Conservation (phyloP, 2,329 filamentous ascomycete species). For the Spiromastix sp. region DNA sequence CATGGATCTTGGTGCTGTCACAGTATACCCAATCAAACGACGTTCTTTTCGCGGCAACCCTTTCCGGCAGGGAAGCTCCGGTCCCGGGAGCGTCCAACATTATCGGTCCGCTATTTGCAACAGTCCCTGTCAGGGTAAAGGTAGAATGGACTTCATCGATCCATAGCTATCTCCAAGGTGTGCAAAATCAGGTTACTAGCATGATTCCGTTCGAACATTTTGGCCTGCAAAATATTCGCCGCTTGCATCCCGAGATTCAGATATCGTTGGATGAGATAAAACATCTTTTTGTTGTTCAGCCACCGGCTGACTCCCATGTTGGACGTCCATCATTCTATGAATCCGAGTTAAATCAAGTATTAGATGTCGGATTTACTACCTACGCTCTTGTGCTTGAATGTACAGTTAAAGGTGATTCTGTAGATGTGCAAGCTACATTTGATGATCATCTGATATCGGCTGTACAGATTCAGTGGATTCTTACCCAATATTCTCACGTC, state of each 20-base stretch:
- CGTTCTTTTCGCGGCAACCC: slow-evolving; percentile 32
- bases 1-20: slow-evolving; percentile 30
- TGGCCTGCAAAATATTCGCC: slow-evolving; percentile 38
- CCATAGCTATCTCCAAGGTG: slow-evolving; percentile 39
- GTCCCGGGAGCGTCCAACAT: slow-evolving; percentile 28
- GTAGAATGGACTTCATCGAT: slow-evolving; percentile 23
- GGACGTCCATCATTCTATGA: too few species aligned
- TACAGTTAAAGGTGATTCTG: not conserved
- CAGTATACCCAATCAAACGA: slow-evolving; percentile 29
- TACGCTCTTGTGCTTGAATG: not conserved
- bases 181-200: slow-evolving; percentile 46
- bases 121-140: slow-evolving; percentile 30
- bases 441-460: not conserved
- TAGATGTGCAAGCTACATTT: not conserved
- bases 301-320: too few species aligned
- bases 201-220: slow-evolving; percentile 50
- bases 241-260: slow-evolving; percentile 36
- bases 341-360: too few species aligned
- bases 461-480: not conserved
- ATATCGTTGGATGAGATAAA: slow-evolving; percentile 30
- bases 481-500: too few species aligned
- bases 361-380: not conserved
- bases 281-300: slow-evolving; percentile 28
- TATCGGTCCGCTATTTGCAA: slow-evolving; percentile 30
- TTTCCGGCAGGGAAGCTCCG: slow-evolving; percentile 29